These are phyloP conservation scores for Phaffia rhodozyma DNA, from an alignment of 1,284 basidiomycete genomes.

Conservation along the genomic window DNA sequence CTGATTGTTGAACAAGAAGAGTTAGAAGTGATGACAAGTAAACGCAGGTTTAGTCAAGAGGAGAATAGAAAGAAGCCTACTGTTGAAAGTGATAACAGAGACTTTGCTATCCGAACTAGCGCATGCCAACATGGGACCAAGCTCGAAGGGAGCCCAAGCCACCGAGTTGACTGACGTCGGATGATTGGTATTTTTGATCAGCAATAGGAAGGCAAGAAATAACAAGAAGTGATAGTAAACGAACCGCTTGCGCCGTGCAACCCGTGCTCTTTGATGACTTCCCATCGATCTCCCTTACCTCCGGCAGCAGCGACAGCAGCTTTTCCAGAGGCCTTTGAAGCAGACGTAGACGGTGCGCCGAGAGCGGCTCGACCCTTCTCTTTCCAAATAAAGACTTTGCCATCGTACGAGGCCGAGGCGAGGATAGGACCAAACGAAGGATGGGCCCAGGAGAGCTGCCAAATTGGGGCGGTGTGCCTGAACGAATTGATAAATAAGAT, in stretches of 20 bases:
- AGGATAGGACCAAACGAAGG: constrained; percentile 93
- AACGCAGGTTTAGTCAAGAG: constrained; percentile 35
- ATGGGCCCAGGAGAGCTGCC: constrained; percentile 99
- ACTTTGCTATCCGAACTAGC: constrained; percentile 97
- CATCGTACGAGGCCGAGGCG: constrained; percentile 95
- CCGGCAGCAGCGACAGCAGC: constrained; percentile 38
- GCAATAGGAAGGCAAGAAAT: background rate
- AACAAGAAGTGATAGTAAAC: constrained; percentile 21
- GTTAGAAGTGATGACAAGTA: background rate
- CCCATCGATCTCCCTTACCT: constrained; percentile 50
- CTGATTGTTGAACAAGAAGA: constrained; percentile 36
- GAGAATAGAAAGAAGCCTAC: constrained; percentile 40
- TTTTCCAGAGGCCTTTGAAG: constrained; percentile 25
- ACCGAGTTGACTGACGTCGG: constrained; percentile 75
- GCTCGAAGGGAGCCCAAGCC: constrained; percentile 94
- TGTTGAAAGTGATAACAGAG: constrained; percentile 93
- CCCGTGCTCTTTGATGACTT: constrained; percentile 91
- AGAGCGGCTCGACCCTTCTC: constrained; percentile 46
- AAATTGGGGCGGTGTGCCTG: constrained; percentile 89
- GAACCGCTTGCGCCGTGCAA: constrained; percentile 84
- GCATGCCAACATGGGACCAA: constrained; percentile 91
- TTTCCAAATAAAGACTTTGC: constrained; percentile 97
- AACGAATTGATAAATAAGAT: background rate
- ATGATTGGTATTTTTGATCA: background rate
- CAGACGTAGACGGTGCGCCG: constrained; percentile 41